Percentiles rank a stretch among this genome's conserved stretches.
Conservation (phyloP, 139 green algal genomes). For the Closterium sp. region DNA sequence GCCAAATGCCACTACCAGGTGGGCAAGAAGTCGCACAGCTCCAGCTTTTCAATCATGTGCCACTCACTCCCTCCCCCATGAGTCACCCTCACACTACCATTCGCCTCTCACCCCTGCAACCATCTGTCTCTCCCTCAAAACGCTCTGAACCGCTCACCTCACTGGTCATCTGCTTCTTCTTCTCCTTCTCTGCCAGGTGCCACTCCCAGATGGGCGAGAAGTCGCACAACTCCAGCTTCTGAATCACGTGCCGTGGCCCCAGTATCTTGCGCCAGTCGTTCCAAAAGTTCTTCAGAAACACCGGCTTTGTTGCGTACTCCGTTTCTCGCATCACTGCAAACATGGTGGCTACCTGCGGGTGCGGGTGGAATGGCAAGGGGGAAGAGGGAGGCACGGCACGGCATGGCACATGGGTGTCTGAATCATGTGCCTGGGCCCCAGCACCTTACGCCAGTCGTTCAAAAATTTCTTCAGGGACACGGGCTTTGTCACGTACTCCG, state of each 20-base stretch:
- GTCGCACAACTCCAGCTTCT: conserved; percentile 87
- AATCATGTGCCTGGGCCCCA: too few relatives aligned
- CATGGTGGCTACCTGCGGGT: conserved; percentile 86
- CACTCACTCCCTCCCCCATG: conserved; percentile 54
- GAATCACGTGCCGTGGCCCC: conserved; percentile 82
- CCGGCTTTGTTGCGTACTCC: conserved; percentile 91
- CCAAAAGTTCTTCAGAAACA: conserved; percentile 96
- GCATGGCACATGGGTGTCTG: too few relatives aligned
- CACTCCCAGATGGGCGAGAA: conserved; percentile 94
- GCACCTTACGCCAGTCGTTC: conserved; percentile 85
- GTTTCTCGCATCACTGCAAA: conserved; percentile 96
- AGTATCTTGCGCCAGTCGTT: conserved; percentile 86
- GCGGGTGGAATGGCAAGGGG: neutral
- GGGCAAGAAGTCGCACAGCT: conserved; percentile 93
- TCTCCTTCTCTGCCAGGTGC: conserved; percentile 81
- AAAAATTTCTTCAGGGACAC: conserved; percentile 94
- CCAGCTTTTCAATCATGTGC: conserved; percentile 84
- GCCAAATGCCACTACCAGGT: conserved; percentile 86
- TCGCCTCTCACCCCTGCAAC: neutral
- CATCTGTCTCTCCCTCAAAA: neutral
- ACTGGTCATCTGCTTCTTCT: conserved; percentile 85
- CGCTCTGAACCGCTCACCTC: conserved; percentile 66
- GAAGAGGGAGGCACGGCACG: neutral
- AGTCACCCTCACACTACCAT: neutral
- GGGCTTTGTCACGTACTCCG: conserved; percentile 92